Evolutionary conservation across 192 early-diverging fungal genomes (phyloP), one percentile per base, ranked within the genome.

Genomic region (Gaertneriomyces semiglobifer): DNA sequence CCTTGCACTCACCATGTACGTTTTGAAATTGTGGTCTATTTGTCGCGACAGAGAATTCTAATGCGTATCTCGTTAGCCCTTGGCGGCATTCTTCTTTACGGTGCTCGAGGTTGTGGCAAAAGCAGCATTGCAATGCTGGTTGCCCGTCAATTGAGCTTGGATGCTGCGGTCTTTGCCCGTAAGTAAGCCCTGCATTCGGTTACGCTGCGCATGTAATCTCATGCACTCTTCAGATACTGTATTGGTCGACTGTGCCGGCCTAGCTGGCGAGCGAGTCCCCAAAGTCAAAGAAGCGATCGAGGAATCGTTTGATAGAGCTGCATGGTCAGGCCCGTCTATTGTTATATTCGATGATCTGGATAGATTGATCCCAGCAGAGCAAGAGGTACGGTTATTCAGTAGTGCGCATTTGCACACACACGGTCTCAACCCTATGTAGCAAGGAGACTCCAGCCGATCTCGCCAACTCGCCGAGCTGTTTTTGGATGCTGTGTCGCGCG

Each of bases 271-370:
- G 50, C 69, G 83, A 43, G 58, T 86, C 6, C 77, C 84, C 3
- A 75, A 79, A 11, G 68, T 93, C 55, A 85, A 82, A 63, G 81
- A 87, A 5, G 71, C 76, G 20, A 65, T 88, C 7, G 77, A 81
- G 66, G 65, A 81, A 50, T 80, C 81, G 71, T 84, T 89, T 66
- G 75, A 85, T 50, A 78, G 84, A 20, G 85, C 86, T n/a, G 79
- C 80, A 12, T 90, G 83, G 81, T 86, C 84, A 48, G 70, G 81
- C 5, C 91, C 91, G n/a, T 82, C 82, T 46, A 73, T 92, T 12
- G 53, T 93, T 8, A 74, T 92, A 19, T 81, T 91, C 50, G 91
- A 93, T 58, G 84, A 92, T 60, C 63, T 93, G 42, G 91, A 93
- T 69, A 72, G 81, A 10, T 65, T 93, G 39, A 79, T 88, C 20